Conservation (phyloP, 108 stramenopile genomes). For the Pseudonitzschia delicatissima region DNA sequence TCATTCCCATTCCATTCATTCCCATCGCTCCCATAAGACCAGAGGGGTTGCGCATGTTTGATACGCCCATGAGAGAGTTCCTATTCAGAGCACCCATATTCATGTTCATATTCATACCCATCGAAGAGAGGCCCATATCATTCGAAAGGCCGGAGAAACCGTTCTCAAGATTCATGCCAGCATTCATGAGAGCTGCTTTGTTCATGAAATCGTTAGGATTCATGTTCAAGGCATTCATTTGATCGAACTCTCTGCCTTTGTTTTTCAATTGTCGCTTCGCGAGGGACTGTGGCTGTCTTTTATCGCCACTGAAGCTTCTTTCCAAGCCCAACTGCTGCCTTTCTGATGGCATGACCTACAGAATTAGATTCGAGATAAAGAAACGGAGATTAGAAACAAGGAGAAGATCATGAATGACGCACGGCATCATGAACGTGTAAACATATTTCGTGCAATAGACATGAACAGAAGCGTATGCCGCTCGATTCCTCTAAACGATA, state of each 20-base stretch:
- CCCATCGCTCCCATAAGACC: background rate
- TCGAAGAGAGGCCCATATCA: background rate
- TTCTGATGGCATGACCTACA: constrained; percentile 22
- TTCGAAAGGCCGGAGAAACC: background rate
- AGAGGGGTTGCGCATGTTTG: background rate
- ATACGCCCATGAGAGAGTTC: background rate
- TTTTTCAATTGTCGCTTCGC: background rate
- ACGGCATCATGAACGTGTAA: no score
- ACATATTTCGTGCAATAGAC: no score
- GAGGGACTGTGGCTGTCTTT: constrained; percentile 4
- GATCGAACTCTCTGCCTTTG: background rate
- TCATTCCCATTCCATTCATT: constrained; percentile 11
- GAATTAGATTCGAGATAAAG: background rate
- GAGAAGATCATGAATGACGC: no score
- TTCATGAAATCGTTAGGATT: background rate
- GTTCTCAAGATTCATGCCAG: background rate
- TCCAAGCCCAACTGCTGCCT: constrained; percentile 11
- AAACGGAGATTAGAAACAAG: no score
- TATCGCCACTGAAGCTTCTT: background rate
- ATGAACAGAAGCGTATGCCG: no score
- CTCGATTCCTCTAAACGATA: no score
- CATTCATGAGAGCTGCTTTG: constrained; percentile 1
- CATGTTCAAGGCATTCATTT: background rate
- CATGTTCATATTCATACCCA: background rate
- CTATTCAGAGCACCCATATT: background rate